phyloP scores from a whole-genome alignment of 2,329 filamentous ascomycete species.

The Thermoascus crustaceus region DNA sequence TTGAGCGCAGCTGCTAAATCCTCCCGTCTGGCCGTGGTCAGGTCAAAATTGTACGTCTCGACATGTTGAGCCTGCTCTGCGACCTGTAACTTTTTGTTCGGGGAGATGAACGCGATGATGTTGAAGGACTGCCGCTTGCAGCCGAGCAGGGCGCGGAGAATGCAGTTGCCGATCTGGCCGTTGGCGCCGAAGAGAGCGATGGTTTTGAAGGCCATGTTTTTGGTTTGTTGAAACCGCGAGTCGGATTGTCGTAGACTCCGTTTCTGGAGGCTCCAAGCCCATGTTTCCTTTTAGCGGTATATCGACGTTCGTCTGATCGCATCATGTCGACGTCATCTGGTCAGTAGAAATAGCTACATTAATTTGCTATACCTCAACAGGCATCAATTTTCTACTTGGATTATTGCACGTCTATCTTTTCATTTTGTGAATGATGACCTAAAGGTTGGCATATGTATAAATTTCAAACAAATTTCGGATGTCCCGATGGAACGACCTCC shows the following conservation, averaged over 20 bases:
- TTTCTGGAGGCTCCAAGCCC: neutral
- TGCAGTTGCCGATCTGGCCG: constrained; percentile 9
- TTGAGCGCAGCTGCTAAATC: constrained; percentile 9
- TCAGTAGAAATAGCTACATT: too few relatives aligned
- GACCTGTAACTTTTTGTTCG: neutral
- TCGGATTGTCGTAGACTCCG: neutral
- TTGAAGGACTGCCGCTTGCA: neutral
- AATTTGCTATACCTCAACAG: too few relatives aligned
- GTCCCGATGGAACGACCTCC: too few relatives aligned
- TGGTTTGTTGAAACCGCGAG: neutral
- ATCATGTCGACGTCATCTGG: neutral
- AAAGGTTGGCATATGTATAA: too few relatives aligned
- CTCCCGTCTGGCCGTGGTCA: constrained; percentile 4
- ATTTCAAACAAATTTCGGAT: too few relatives aligned
- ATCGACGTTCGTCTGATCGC: neutral
- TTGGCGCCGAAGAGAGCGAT: constrained; percentile 8
- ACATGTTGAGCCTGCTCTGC: neutral
- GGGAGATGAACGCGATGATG: neutral
- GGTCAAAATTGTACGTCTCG: constrained; percentile 8
- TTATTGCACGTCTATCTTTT: too few relatives aligned
- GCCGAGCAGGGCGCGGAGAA: constrained; percentile 5
- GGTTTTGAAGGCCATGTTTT: constrained; percentile 1
- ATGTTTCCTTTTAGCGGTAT: neutral
- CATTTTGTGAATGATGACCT: too few relatives aligned
- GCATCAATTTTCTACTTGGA: too few relatives aligned